Percentiles rank a stretch among this genome's conserved stretches.
phyloP scores from a whole-genome alignment of 1,284 basidiomycete genomes.

The Marasmius fiardii region DNA sequence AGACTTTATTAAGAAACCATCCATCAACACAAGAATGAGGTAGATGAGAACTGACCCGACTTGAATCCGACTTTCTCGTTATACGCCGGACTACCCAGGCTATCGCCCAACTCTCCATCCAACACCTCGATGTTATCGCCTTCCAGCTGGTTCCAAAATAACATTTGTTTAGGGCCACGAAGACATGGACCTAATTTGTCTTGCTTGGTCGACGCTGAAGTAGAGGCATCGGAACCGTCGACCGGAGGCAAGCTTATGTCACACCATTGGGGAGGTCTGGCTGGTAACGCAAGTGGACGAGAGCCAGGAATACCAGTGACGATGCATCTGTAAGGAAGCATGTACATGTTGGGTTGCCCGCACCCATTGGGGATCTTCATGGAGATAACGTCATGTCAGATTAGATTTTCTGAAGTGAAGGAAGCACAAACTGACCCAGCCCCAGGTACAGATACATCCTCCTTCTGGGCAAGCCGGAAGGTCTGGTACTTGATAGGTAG shows the following conservation, averaged over 20 bases:
- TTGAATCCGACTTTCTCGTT: conserved; percentile 40
- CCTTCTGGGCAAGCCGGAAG: conserved; percentile 43
- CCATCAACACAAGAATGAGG: neutral
- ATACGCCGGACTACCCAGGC: conserved; percentile 38
- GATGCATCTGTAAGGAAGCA: neutral
- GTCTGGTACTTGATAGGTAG: conserved; percentile 42
- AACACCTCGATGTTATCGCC: conserved; percentile 41
- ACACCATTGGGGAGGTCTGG: neutral
- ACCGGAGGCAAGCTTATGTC: neutral
- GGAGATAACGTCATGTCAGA: neutral
- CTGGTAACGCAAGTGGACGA: neutral
- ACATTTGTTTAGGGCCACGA: conserved; percentile 36
- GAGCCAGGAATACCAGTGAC: neutral
- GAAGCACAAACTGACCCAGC: neutral
- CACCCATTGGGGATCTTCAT: neutral
- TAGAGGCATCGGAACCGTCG: neutral
- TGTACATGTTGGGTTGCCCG: conserved; percentile 6
- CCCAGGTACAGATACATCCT: conserved; percentile 42
- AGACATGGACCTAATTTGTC: conserved; percentile 30
- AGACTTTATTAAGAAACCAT: neutral
- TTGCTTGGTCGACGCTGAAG: neutral
- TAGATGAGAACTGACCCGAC: conserved; percentile 29
- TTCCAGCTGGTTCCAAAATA: conserved; percentile 42
- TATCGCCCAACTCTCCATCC: conserved; percentile 33
- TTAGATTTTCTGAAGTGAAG: no score